Conservation (phyloP, 1,139 yeast species). For the Scheffersomyces segobiensis region DNA sequence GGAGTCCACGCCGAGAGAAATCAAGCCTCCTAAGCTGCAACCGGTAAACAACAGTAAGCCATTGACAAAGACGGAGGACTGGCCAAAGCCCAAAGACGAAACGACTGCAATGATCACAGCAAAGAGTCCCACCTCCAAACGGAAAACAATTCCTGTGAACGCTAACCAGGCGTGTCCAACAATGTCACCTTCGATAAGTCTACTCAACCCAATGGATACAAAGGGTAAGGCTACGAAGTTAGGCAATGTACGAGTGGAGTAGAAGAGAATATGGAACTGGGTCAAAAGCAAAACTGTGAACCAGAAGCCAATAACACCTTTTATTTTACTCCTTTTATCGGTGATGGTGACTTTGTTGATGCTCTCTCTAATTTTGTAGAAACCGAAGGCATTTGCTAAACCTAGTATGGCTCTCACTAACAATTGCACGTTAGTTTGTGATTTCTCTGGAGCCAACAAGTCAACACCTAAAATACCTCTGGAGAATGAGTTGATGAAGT, state of each 20-base stretch:
- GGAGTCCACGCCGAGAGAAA: constrained; percentile 63
- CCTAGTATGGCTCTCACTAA: constrained; percentile 57
- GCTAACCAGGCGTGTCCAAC: constrained; percentile 60
- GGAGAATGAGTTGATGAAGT: constrained; percentile 28
- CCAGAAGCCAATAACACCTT: constrained; percentile 51
- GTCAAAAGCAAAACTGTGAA: constrained; percentile 56
- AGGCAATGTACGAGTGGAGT: constrained; percentile 80
- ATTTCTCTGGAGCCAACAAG: constrained; percentile 15
- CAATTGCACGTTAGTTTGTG: constrained; percentile 48
- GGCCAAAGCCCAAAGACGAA: constrained; percentile 44
- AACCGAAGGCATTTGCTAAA: constrained; percentile 39
- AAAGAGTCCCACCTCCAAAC: constrained; percentile 71
- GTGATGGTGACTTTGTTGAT: constrained; percentile 26
- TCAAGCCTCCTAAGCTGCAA: constrained; percentile 47
- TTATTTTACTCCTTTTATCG: constrained; percentile 17
- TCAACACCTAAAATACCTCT: constrained; percentile 18
- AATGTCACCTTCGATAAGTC: constrained; percentile 51
- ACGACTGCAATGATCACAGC: constrained; percentile 47
- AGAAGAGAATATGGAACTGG: constrained; percentile 80
- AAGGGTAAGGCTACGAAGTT: constrained; percentile 83
- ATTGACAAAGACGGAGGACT: constrained; percentile 38
- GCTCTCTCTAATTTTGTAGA: constrained; percentile 27
- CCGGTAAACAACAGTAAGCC: constrained; percentile 53
- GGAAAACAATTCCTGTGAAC: constrained; percentile 65
- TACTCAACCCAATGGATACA: constrained; percentile 56